Base-by-base conservation (phyloP, 805 yeast genomes). In the Saccharomyces paradoxus region DNA sequence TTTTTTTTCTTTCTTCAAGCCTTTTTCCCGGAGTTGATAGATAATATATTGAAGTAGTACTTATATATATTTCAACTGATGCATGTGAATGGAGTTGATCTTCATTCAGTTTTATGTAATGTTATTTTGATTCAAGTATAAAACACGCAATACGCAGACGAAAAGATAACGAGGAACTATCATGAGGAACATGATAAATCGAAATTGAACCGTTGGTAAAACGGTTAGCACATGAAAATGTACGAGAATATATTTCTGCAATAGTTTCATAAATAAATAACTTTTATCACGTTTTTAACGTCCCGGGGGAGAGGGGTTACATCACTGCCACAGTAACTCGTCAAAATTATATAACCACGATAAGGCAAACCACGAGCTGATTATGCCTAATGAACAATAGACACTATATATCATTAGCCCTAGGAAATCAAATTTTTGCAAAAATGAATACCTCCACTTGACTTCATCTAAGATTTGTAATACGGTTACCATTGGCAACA, bases 301-400 rank as follows among this genome's bases (percentile, higher is more conserved):
- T 17, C 21, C 29, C 1, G 13, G 13, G 13, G 13, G 9, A 29
- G 24, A n/a, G 13, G 21, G 13, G 7, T n/a, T 14, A 47, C 27
- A 24, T 46, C 21, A 51, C 21, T 52, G 50, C 89, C 90, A 85
- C 2, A 86, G 74, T 5, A 80, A 76, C 62, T 89, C 96, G 65
- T 87, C 91, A 53, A 88, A 82, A 68, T 89, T 88, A 65, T 88
- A 91, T 53, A 87, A 72, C 96, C 96, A 91, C 56, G 87, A 83
- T 60, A 90, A 80, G 7, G 95, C 94, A 58, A 86, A 79, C 96
- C 96, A 94, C 50, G 96, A 82, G 48, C 88, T 77, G 8, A 91
- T 75, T 6, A 94, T 82, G 2, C 99, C 99, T 17, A 88, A 56
- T 0, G 89, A 81, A 69, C 97, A 89, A 71, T 92, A 92, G 6